phyloP scores from a whole-genome alignment of 352 stramenopile genomes.

The Pythium scleroteichum region DNA sequence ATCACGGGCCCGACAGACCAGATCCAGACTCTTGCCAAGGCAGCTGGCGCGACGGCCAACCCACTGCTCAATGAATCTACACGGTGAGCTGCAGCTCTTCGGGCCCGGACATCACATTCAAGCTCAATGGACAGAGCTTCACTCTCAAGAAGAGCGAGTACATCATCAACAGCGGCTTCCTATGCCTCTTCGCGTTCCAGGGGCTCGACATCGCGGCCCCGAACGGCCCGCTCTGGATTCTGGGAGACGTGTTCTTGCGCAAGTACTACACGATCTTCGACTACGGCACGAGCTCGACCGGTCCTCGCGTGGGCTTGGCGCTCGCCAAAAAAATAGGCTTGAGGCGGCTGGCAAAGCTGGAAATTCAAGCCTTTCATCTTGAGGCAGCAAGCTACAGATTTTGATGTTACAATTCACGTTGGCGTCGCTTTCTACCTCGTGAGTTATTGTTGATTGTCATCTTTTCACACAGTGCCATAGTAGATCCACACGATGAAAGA shows the following conservation, averaged over 20 bases:
- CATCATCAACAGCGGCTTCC: slow-evolving; percentile 88
- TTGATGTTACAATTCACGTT: no score
- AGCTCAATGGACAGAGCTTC: slow-evolving; percentile 91
- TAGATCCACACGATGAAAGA: no score
- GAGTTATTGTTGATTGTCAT: no score
- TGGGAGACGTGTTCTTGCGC: slow-evolving; percentile 96
- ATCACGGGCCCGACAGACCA: slow-evolving; percentile 92
- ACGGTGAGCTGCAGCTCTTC: slow-evolving; percentile 92
- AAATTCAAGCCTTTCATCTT: no score
- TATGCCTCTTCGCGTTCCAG: slow-evolving; percentile 96
- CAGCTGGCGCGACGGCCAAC: slow-evolving; percentile 77
- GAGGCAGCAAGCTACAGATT: no score
- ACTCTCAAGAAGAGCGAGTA: slow-evolving; percentile 92
- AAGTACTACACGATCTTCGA: slow-evolving; percentile 96
- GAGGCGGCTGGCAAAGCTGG: no score
- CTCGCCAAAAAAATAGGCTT: no score
- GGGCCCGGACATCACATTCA: slow-evolving; percentile 92
- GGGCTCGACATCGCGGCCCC: slow-evolving; percentile 92
- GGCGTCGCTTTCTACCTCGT: no score
- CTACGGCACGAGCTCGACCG: slow-evolving; percentile 69
- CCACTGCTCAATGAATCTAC: slow-evolving; percentile 93
- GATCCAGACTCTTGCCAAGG: slow-evolving; percentile 82
- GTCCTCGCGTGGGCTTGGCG: slow-evolving; percentile 87
- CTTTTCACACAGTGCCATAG: no score
- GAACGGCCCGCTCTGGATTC: slow-evolving; percentile 72